Conservation (phyloP, 495 filamentous ascomycete species). For the Glutinoglossum americanum region DNA sequence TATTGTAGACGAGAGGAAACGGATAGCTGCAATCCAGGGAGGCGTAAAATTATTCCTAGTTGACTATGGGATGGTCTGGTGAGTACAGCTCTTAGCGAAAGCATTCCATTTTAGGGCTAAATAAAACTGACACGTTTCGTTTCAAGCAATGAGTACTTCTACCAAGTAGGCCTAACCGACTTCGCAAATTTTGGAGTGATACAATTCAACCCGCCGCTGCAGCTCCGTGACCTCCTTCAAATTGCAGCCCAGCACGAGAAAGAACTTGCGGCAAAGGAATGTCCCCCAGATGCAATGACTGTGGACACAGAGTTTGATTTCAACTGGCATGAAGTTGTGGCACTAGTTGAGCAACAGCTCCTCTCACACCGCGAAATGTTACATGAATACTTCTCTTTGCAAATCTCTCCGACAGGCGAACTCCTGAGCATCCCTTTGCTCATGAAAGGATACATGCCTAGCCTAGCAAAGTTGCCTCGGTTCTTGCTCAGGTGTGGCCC, state of each 20-base stretch:
- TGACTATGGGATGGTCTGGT: slow-evolving; percentile 67
- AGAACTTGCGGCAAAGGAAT: slow-evolving; percentile 3
- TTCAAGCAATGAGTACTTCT: slow-evolving; percentile 69
- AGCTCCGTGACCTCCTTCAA: slow-evolving; percentile 43
- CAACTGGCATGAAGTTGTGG: slow-evolving; percentile 43
- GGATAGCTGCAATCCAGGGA: slow-evolving; percentile 78
- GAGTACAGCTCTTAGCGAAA: not conserved
- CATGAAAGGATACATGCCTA: slow-evolving; percentile 71
- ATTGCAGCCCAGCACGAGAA: slow-evolving; percentile 55
- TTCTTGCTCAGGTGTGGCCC: slow-evolving; percentile 83
- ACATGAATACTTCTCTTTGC: slow-evolving; percentile 73
- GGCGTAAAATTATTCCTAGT: slow-evolving; percentile 85
- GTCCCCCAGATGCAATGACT: slow-evolving; percentile 3
- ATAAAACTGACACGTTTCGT: not conserved
- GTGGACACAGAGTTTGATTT: slow-evolving; percentile 24
- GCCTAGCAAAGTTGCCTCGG: slow-evolving; percentile 63
- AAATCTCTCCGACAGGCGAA: slow-evolving; percentile 59
- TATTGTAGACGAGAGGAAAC: slow-evolving; percentile 66
- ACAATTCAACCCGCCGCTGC: slow-evolving; percentile 52
- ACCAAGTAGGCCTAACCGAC: slow-evolving; percentile 87
- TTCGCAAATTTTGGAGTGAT: slow-evolving; percentile 90
- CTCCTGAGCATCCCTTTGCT: slow-evolving; percentile 63
- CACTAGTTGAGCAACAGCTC: slow-evolving; percentile 36
- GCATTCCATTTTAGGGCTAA: not conserved
- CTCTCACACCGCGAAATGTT: slow-evolving; percentile 69